Percentiles rank a stretch among this genome's conserved stretches.
Evolutionary conservation across 106 monocot genomes (phyloP).

Genomic region (Allium cepa): DNA sequence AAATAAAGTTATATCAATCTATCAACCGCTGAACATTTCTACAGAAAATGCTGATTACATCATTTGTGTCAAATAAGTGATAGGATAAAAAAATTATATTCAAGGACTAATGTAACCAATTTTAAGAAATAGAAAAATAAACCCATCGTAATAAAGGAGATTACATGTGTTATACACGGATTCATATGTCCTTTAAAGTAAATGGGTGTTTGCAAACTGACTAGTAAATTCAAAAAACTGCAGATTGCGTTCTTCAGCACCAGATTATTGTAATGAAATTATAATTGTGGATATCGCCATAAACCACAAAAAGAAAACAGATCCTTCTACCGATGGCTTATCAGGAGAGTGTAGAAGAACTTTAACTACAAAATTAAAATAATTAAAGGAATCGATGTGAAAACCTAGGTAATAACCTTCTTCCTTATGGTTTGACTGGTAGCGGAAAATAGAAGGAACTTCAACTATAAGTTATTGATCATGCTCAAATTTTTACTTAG

Average conservation of each 20-base stretch:
- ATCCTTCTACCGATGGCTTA: constrained; percentile 38
- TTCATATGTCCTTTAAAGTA: neutral
- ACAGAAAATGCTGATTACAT: no score
- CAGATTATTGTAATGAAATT: constrained; percentile 58
- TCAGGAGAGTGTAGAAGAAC: constrained; percentile 63
- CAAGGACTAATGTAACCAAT: neutral
- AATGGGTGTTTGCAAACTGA: constrained; percentile 28
- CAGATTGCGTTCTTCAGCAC: neutral
- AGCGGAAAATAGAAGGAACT: no score
- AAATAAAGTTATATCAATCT: no score
- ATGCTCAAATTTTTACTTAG: no score
- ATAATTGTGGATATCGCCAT: constrained; percentile 73
- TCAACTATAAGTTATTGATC: no score
- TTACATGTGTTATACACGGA: neutral
- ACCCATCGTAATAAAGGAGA: no score
- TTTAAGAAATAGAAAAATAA: no score
- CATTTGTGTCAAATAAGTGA: no score
- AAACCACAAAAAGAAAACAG: constrained; percentile 49
- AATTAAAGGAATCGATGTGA: constrained; percentile 3
- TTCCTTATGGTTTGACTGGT: no score
- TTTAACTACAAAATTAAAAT: constrained; percentile 36
- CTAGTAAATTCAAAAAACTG: constrained; percentile 12
- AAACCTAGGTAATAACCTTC: no score
- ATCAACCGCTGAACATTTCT: no score
- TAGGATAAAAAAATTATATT: no score